phyloP scores from a whole-genome alignment of 371 early-diverging fungal species.

The Phascolomyces articulosus region DNA sequence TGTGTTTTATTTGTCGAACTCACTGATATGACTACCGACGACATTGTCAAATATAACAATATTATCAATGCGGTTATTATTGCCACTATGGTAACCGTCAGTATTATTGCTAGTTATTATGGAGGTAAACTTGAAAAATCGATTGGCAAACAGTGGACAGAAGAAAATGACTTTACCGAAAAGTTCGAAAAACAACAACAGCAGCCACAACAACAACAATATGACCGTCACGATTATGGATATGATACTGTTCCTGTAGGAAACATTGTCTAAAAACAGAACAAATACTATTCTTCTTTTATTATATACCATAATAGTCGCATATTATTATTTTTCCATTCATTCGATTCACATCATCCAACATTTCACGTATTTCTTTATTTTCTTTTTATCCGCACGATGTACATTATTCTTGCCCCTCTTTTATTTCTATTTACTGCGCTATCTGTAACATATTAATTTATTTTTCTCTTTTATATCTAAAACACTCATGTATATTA shows the following conservation, averaged over 20 bases:
- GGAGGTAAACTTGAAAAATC: not conserved
- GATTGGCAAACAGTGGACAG: slow-evolving; percentile 10
- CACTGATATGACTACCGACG: slow-evolving; percentile 30
- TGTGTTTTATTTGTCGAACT: slow-evolving; percentile 38
- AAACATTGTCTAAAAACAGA: too few species aligned
- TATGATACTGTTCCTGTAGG: not conserved
- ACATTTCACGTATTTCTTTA: too few species aligned
- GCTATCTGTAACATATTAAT: too few species aligned
- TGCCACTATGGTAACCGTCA: slow-evolving; percentile 14
- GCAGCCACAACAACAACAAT: not conserved
- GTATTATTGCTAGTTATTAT: not conserved
- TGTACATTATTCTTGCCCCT: too few species aligned
- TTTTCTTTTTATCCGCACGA: too few species aligned
- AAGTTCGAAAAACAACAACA: not conserved
- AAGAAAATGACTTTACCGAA: slow-evolving; percentile 19
- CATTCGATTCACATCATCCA: too few species aligned
- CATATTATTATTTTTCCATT: too few species aligned
- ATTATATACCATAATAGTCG: too few species aligned
- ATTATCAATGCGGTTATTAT: slow-evolving; percentile 23
- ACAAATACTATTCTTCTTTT: too few species aligned
- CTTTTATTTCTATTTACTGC: too few species aligned
- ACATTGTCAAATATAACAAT: slow-evolving; percentile 34
- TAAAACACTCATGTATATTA: too few species aligned
- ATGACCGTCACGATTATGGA: not conserved
- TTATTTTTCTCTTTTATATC: too few species aligned